phyloP scores from a whole-genome alignment of 768 basidiomycete species.

The Termitomyces sp. region DNA sequence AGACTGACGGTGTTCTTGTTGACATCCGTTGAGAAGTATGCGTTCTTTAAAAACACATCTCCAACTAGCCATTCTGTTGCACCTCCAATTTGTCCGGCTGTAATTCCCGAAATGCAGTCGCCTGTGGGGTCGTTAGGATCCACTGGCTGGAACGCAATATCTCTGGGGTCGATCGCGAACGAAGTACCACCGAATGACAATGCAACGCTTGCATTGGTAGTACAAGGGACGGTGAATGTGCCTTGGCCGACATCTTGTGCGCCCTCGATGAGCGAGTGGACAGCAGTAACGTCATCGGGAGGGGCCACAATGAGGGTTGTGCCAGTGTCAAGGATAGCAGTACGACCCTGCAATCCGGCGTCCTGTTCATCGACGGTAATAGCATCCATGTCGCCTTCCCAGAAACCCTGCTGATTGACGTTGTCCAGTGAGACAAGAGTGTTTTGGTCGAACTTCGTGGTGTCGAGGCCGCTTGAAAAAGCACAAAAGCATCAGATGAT shows the following conservation, averaged over 20 bases:
- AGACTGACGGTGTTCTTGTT: conserved; percentile 52
- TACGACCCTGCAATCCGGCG: conserved; percentile 50
- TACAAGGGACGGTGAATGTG: conserved; percentile 48
- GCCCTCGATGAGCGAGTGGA: conserved; percentile 39
- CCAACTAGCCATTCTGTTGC: conserved; percentile 69
- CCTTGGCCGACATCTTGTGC: conserved; percentile 38
- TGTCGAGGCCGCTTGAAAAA: conserved; percentile 47
- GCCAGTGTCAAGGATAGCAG: conserved; percentile 67
- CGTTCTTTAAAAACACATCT: conserved; percentile 76
- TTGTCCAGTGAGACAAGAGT: conserved; percentile 59
- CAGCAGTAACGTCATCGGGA: conserved; percentile 26
- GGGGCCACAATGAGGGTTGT: conserved; percentile 50
- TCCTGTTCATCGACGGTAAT: conserved; percentile 53
- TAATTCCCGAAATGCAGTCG: conserved; percentile 67
- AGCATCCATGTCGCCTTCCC: conserved; percentile 64
- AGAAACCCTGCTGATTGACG: conserved; percentile 67
- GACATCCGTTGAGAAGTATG: conserved; percentile 63
- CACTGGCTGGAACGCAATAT: conserved; percentile 51
- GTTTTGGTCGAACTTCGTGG: conserved; percentile 54
- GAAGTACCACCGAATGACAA: conserved; percentile 40
- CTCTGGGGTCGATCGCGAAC: conserved; percentile 57
- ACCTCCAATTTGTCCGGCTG: conserved; percentile 53
- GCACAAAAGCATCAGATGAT: background rate
- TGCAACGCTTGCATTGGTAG: conserved; percentile 32
- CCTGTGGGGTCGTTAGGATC: conserved; percentile 50